A percentile compares a stretch with the other conserved stretches of the same genome.
These are phyloP conservation scores for Backusella sp. DNA, from an alignment of 192 early-diverging fungal genomes.

Conservation along the genomic window DNA sequence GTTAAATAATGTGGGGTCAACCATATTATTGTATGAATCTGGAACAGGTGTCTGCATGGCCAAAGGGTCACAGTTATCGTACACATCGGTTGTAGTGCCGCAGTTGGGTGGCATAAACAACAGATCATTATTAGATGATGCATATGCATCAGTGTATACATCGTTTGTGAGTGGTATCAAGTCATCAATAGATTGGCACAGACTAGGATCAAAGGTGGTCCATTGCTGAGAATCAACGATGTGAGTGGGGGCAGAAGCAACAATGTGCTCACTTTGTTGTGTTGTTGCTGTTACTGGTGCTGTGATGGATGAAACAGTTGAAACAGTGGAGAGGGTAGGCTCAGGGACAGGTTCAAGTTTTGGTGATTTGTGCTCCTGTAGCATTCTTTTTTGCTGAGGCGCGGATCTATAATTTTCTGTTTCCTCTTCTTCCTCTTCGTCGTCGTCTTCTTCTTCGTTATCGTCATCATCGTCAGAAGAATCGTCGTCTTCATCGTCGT, in stretches of 20 bases:
- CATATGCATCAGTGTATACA: not conserved
- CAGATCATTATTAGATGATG: slow-evolving; percentile 4
- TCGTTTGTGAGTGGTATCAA: not conserved
- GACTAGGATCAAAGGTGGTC: not conserved
- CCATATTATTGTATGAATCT: not conserved
- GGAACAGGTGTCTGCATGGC: not conserved
- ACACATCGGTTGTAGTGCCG: not conserved
- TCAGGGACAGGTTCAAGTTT: not conserved
- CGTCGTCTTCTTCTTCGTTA: not conserved
- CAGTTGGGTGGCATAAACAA: not conserved
- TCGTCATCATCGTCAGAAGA: not conserved
- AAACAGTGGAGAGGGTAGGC: not conserved
- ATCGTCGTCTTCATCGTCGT: not conserved
- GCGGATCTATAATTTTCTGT: not conserved
- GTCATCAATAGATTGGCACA: not conserved
- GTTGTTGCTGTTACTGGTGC: not conserved
- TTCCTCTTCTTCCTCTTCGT: not conserved
- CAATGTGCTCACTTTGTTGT: not conserved
- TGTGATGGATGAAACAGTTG: not conserved
- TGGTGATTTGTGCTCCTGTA: not conserved
- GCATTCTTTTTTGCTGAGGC: slow-evolving; percentile 8
- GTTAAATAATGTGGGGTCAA: not conserved
- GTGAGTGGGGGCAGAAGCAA: not conserved
- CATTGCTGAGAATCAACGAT: not conserved
- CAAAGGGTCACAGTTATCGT: slow-evolving; percentile 2